Base-by-base conservation (phyloP, 352 stramenopile species). In the Phytophthora cajani region DNA sequence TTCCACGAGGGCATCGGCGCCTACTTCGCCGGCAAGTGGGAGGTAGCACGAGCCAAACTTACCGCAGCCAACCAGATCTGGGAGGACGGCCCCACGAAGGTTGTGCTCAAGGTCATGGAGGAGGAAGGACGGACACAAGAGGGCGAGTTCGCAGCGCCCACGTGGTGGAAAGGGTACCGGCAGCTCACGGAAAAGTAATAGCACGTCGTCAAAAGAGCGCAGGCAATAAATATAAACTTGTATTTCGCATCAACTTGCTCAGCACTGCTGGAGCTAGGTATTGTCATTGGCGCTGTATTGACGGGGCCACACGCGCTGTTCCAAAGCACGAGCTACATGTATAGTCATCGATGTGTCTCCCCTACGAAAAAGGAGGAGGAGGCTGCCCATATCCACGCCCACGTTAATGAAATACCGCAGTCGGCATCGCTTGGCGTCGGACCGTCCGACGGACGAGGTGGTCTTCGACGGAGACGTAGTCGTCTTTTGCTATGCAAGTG, bases 11-110 rank as follows among this genome's bases (percentile, higher is more conserved):
- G 97, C 17, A 92, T 98, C n/a, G 81, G 89, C 12, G 75, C 90
- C 9, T 99, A 99, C 67, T 94, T 99, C 47, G 79, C 83, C 5
- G 97, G 97, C 40, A 91, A 98, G 59, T 99, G 96, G 95, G 81
- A 89, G 21, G 50, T 82, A 7, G 95, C 93, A 32, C 87, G 92
- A 42, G 67, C 88, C 32, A 87, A 89, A 44, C 80, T 99, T 16
- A 91, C 88, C 3, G 58, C 78, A 17, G 95, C 96, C 9, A 96
- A 98, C 59, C 95, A 98, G 60, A 91, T 98, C 47, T 90, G 94
- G 87, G 87, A 92, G 56, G 89, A 95, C 59, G 92, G 87, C 0
- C 87, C 86, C 9, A 94, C 85, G 5, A 94, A 98, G 59, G 96
- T 98, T n/a, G 91, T 98, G 36, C 88, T 94, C 36, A 89, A 92